Base-by-base conservation (phyloP, 2,329 filamentous ascomycete species). In the Pseudocercospora macadamiae region DNA sequence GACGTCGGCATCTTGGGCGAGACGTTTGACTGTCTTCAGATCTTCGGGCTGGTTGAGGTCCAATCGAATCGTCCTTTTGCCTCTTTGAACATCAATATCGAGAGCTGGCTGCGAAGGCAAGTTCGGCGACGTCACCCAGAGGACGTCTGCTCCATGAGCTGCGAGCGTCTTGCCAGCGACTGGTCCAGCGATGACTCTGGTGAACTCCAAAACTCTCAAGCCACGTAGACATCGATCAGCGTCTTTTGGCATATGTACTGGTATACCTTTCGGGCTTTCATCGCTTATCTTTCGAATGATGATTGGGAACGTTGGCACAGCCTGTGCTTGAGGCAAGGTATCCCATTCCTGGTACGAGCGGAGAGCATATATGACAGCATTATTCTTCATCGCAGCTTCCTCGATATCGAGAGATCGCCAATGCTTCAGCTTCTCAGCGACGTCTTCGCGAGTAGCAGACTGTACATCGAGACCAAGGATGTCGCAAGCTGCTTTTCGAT, bases 331-430 rank as follows among this genome's bases (percentile, higher is more conserved):
- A 0, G 81, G 77, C 1, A 77, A 70, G 0, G 65, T 63, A 59
- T 85, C 82, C 83, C 83, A 86, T 60, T 84, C 70, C 2, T 71
- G 59, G 39, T 78, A 82, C 0, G 77, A 78, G 1, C 84, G 74
- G 9, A 86, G 67, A 0, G 81, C 80, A 14, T 80, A 79, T 2
- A 83, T 77, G 0, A 81, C 81, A 3, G 76, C 75, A 1, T 73
- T 74, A 2, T 74, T 64, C 0, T 74, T 64, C 1, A 77, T 73
- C 0, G 75, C 81, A 3, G 71, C 73, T 0, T 67, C 73, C 64
- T 86, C 83, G 0, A 86, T 72, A 2, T 84, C 80, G 0, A 79
- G 56, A 1, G 76, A 72, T 1, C 73, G 71, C 81, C 80, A 82
- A 0, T 65, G 48, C 0, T 67, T 48, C 30, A 79, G 75, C 53